Evolutionary conservation across 345 rosid genomes (phyloP).

Genomic region (Clausena lansium): DNA sequence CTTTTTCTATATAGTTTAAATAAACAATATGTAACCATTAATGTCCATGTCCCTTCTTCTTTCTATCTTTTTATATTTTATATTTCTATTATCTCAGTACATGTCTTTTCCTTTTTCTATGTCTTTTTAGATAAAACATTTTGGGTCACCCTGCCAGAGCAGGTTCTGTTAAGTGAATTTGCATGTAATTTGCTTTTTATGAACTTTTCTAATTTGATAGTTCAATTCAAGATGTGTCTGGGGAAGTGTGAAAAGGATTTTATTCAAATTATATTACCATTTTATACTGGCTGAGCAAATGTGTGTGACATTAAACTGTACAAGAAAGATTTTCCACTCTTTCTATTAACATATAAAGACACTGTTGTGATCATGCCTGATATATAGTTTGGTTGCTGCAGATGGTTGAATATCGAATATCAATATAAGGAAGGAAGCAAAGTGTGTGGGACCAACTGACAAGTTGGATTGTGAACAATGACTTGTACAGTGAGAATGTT

Average conservation of each 20-base stretch:
- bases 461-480: constrained; percentile 99
- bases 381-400: constrained; percentile 34
- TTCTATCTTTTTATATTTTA: no score
- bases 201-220: background rate
- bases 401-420: constrained; percentile 99
- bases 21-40: no score
- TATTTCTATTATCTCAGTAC: no score
- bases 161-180: background rate
- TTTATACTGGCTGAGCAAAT: background rate
- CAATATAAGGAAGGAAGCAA: constrained; percentile 97
- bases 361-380: background rate
- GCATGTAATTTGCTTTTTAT: background rate
- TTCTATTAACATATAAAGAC: background rate
- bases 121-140: no score
- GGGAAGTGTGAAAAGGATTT: background rate
- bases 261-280: background rate
- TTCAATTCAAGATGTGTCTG: background rate
- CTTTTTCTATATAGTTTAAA: no score
- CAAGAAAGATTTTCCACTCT: background rate
- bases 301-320: background rate
- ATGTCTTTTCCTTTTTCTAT: no score
- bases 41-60: no score
- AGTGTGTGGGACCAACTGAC: constrained; percentile 99
- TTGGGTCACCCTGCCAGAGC: background rate
- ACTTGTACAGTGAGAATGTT: constrained; percentile 90